Percentiles rank a stretch among this genome's conserved stretches.
Evolutionary conservation across 129 eudicot genomes (phyloP).

Genomic region (Lactuca saligna): DNA sequence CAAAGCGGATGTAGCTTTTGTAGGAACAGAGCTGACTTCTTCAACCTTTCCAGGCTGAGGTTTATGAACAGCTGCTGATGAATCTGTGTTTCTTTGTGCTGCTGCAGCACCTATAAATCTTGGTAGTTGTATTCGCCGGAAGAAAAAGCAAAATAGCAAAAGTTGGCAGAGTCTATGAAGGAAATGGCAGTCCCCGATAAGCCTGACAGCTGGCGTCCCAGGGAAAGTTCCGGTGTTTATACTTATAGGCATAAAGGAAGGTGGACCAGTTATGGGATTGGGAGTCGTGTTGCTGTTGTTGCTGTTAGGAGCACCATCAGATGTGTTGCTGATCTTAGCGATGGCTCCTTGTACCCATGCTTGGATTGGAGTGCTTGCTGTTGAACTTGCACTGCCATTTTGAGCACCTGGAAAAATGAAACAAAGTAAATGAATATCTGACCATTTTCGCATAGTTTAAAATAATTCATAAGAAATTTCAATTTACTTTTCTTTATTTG

Average conservation of each 20-base stretch:
- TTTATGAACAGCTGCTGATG: slow-evolving; percentile 53
- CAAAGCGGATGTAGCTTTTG: slow-evolving; percentile 45
- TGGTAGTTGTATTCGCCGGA: slow-evolving; percentile 74
- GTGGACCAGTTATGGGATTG: slow-evolving; percentile 76
- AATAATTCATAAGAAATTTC: too few relatives aligned
- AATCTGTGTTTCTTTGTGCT: slow-evolving; percentile 70
- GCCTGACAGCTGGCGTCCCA: slow-evolving; percentile 98
- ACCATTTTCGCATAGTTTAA: neutral
- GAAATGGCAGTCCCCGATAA: slow-evolving; percentile 95
- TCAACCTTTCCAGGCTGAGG: slow-evolving; percentile 75
- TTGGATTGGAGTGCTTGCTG: slow-evolving; percentile 90
- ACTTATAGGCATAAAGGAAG: slow-evolving; percentile 94
- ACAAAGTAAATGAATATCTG: slow-evolving; percentile 2
- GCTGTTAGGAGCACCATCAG: slow-evolving; percentile 57
- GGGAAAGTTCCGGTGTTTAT: slow-evolving; percentile 97
- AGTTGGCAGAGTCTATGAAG: slow-evolving; percentile 95
- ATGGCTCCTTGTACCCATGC: slow-evolving; percentile 99
- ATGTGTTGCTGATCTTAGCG: slow-evolving; percentile 86
- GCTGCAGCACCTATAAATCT: slow-evolving; percentile 47
- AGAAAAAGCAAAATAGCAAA: slow-evolving; percentile 83
- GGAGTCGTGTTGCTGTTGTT: slow-evolving; percentile 48
- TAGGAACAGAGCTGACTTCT: slow-evolving; percentile 56
- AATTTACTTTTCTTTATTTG: too few relatives aligned
- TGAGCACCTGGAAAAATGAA: slow-evolving; percentile 53
- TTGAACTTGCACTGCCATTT: slow-evolving; percentile 73